A percentile compares a stretch with the other conserved stretches of the same genome.
Evolutionary conservation across 225 moss, liverwort and hornwort genomes (phyloP).

Genomic region (Asterella californica): DNA sequence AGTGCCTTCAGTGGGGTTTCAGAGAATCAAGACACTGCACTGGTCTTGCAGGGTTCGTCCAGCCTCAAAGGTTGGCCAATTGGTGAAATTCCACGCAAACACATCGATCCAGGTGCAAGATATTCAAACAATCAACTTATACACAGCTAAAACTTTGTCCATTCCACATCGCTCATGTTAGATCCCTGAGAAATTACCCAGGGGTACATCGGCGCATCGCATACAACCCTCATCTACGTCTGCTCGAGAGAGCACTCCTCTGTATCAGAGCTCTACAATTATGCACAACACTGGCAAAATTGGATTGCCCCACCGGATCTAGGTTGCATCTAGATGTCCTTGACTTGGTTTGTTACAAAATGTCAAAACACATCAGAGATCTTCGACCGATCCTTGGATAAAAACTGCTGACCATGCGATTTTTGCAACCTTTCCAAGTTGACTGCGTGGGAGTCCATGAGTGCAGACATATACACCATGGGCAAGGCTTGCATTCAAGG

Average conservation of each 20-base stretch:
- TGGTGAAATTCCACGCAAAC: neutral
- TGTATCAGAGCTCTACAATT: constrained; percentile 27
- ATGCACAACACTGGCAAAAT: constrained; percentile 20
- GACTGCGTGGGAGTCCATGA: constrained; percentile 20
- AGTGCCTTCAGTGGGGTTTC: too few relatives aligned
- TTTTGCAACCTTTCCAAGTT: constrained; percentile 25
- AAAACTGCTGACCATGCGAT: constrained; percentile 25
- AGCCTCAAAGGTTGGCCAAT: neutral
- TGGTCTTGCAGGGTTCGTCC: too few relatives aligned
- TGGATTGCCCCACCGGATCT: constrained; percentile 3
- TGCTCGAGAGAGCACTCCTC: constrained; percentile 14
- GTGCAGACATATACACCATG: constrained; percentile 15
- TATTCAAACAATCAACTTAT: neutral
- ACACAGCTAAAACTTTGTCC: constrained; percentile 19
- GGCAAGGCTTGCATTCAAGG: constrained; percentile 9
- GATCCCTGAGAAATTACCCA: constrained; percentile 19
- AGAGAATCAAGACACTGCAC: too few relatives aligned
- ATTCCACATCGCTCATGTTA: constrained; percentile 17
- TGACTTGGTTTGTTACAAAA: constrained; percentile 24
- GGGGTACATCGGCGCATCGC: constrained; percentile 8
- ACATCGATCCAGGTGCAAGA: neutral
- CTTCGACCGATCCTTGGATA: constrained; percentile 13
- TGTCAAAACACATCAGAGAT: constrained; percentile 21
- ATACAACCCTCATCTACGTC: neutral
- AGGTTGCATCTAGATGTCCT: constrained; percentile 17